Conservation (phyloP, 2,329 filamentous ascomycete genomes). For the Emergomyces orientalis region DNA sequence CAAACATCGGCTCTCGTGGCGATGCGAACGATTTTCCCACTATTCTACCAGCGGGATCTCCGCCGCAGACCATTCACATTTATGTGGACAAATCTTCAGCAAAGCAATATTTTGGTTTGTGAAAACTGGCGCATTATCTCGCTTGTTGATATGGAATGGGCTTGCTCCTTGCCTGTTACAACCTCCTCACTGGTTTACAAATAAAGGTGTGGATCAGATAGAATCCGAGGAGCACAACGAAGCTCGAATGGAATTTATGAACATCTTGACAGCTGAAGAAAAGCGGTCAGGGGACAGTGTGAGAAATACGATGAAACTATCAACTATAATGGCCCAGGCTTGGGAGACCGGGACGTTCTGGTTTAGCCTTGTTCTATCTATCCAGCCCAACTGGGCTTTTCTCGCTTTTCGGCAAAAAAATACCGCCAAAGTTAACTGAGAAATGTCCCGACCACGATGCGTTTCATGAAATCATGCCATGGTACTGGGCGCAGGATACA, state of each 20-base stretch:
- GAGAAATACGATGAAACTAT: constrained; percentile 5
- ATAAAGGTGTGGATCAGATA: constrained; percentile 16
- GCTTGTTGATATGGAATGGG: constrained; percentile 6
- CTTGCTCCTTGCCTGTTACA: constrained; percentile 19
- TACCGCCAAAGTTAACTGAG: constrained; percentile 14
- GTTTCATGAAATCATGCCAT: constrained; percentile 17
- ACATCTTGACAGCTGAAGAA: constrained; percentile 8
- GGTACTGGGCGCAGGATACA: constrained; percentile 16
- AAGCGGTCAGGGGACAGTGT: constrained; percentile 8
- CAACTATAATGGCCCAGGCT: constrained; percentile 12
- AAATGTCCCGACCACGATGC: constrained; percentile 14
- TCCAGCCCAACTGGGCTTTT: constrained; percentile 19
- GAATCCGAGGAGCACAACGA: constrained; percentile 14
- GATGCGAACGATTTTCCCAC: constrained; percentile 23
- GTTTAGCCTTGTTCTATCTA: constrained; percentile 15
- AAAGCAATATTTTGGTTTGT: constrained; percentile 22
- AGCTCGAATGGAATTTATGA: constrained; percentile 16
- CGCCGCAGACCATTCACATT: constrained; percentile 29
- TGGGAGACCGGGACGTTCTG: constrained; percentile 17
- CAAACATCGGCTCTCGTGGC: constrained; percentile 21
- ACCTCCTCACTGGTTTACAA: constrained; percentile 21
- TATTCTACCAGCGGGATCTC: constrained; percentile 24
- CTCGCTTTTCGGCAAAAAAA: constrained; percentile 15
- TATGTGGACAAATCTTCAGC: constrained; percentile 34
- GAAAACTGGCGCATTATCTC: constrained; percentile 20